Base-by-base conservation (phyloP, 225 moss, liverwort and hornwort species). In the Asterella californica region DNA sequence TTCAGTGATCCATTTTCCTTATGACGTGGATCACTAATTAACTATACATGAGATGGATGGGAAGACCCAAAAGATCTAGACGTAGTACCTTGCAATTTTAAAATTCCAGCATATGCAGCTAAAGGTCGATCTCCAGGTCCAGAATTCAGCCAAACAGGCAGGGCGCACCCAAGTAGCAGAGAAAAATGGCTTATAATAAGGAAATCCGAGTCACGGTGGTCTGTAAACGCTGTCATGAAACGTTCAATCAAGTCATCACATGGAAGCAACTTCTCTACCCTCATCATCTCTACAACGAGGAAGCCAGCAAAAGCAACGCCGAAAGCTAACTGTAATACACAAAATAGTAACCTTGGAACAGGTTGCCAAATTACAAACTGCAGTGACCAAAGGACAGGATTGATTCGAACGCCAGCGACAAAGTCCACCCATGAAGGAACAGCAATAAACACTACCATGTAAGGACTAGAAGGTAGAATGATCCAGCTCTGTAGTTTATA, bases 131-230 rank as follows among this genome's bases (percentile, higher is more conserved):
- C 88, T 74, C 78, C 66, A 64, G 82, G 61, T 52, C 82, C 82
- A 82, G 94, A 85, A 60, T 91, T 91, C 80, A 99, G 89, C 99
- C 99, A 99, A 29, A 99, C 89, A 73, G 99, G 99, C 83, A 95
- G 77, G 49, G 95, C 99, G 87, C 99, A 99, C 59, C 99, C 99
- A 78, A 99, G 77, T 49, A 99, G 84, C 77, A 99, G 86, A 78
- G 99, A 99, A 80, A 99, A 99, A 76, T 99, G 99, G 68, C 99
- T 99, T 62, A 99, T 87, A 38, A 95, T 93, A 9, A 99, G 81
- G 47, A 83, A 72, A 49, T 90, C 99, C 19, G 99, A 94, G 79
- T 99, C 99, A 60, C 95, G 90, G 30, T 88, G 85, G 80, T 99
- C 99, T 21, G 93, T 92, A 74, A 95, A 99, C 65, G 81, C 72